These are phyloP conservation scores for Pythium utonaiense DNA, from an alignment of 352 stramenopile genomes.

Conservation along the genomic window DNA sequence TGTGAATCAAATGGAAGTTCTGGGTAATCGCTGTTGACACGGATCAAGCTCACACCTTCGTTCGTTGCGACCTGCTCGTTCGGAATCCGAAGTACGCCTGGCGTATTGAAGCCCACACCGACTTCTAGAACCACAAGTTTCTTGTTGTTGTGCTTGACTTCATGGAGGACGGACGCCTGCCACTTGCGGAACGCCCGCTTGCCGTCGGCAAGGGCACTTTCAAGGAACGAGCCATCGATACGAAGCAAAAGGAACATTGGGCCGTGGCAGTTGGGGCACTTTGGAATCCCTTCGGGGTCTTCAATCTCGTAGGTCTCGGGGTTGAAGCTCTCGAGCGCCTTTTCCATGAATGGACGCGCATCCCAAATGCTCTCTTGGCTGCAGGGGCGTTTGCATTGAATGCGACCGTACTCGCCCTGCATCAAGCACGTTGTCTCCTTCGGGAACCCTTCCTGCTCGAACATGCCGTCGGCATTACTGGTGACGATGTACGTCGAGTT, in stretches of 20 bases:
- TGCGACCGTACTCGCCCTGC: conserved; percentile 60
- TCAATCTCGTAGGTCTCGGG: conserved; percentile 51
- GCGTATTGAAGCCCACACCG: conserved; percentile 71
- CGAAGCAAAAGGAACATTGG: conserved; percentile 49
- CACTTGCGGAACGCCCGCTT: conserved; percentile 39
- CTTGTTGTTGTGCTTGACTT: conserved; percentile 35
- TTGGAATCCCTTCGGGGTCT: conserved; percentile 42
- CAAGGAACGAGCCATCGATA: conserved; percentile 46
- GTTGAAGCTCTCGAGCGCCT: conserved; percentile 47
- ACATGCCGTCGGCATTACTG: conserved; percentile 70
- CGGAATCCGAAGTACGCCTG: conserved; percentile 48
- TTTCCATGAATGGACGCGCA: conserved; percentile 50
- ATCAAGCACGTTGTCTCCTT: conserved; percentile 49
- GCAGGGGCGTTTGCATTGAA: conserved; percentile 52
- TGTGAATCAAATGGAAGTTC: conserved; percentile 55
- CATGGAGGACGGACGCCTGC: conserved; percentile 27
- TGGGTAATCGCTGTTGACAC: conserved; percentile 49
- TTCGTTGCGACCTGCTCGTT: conserved; percentile 44
- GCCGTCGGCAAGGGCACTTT: conserved; percentile 35
- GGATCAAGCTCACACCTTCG: conserved; percentile 47
- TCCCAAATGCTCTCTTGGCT: conserved; percentile 44
- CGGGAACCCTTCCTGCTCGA: conserved; percentile 65
- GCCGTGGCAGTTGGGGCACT: conserved; percentile 48
- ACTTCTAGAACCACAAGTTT: conserved; percentile 72
- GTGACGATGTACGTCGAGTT: conserved; percentile 63